A percentile compares a stretch with the other conserved stretches of the same genome.
Conservation (phyloP, 768 basidiomycete genomes). For the Hypsizygus marmoreus region DNA sequence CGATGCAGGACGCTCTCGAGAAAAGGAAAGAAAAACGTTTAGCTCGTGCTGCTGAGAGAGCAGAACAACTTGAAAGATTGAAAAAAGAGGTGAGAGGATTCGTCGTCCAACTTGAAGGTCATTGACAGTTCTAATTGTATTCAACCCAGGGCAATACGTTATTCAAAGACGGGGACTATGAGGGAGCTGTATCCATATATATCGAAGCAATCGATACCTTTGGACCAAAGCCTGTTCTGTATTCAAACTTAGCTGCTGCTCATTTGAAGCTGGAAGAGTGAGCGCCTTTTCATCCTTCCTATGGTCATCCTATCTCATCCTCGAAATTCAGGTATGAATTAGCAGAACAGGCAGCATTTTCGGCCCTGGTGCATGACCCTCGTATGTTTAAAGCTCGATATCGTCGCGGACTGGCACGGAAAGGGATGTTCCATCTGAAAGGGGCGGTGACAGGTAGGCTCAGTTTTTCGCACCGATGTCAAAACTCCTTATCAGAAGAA, state of each 20-base stretch:
- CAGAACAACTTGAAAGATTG: not conserved
- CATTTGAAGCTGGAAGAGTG: constrained; percentile 39
- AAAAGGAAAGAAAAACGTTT: constrained; percentile 11
- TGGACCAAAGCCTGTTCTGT: constrained; percentile 34
- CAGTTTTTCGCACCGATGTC: not conserved
- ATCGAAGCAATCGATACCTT: constrained; percentile 27
- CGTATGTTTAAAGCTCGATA: constrained; percentile 37
- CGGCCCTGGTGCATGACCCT: constrained; percentile 37
- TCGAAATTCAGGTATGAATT: constrained; percentile 32
- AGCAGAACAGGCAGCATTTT: constrained; percentile 39
- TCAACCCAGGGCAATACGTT: constrained; percentile 31
- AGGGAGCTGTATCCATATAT: constrained; percentile 29
- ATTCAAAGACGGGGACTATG: constrained; percentile 32
- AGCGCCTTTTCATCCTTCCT: not conserved
- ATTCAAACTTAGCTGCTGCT: constrained; percentile 36
- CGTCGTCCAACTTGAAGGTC: not conserved
- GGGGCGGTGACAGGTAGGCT: constrained; percentile 30
- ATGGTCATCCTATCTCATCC: not conserved
- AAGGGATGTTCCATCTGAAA: constrained; percentile 21
- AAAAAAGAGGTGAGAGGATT: constrained; percentile 12
- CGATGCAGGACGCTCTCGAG: too few relatives aligned
- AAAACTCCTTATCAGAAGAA: not conserved
- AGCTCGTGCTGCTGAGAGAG: constrained; percentile 7
- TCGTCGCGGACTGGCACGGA: constrained; percentile 40
- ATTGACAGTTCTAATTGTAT: not conserved